Conservation (phyloP, 2,329 filamentous ascomycete species). For the Epichloe uncinata region DNA sequence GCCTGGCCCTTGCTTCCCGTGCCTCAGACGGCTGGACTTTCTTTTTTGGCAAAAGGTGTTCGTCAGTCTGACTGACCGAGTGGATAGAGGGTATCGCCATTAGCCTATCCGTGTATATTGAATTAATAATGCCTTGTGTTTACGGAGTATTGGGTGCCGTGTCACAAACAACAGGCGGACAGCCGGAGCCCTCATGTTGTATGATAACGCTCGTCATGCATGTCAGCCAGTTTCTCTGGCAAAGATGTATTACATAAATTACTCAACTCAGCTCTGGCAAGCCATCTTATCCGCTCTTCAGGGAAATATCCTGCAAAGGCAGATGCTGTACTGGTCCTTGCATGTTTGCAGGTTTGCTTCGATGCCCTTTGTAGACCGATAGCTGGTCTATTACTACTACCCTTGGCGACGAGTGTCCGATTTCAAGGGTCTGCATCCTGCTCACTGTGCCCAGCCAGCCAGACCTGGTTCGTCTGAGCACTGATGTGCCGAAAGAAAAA, state of each 20-base stretch:
- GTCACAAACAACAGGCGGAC: background rate
- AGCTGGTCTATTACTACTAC: background rate
- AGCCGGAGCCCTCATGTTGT: background rate
- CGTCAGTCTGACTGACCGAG: background rate
- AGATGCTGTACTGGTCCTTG: background rate
- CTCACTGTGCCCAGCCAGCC: background rate
- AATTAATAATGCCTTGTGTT: background rate
- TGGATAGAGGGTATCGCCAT: background rate
- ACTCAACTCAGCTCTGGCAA: background rate
- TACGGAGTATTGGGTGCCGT: background rate
- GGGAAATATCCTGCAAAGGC: background rate
- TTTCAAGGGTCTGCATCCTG: background rate
- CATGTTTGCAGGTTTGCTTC: conserved; percentile 4
- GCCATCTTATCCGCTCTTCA: background rate
- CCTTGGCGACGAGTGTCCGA: background rate
- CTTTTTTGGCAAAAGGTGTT: background rate
- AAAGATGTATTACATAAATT: background rate
- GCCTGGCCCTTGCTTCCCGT: background rate
- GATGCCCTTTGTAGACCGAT: background rate
- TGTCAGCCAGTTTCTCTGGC: background rate
- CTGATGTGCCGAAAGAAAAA: background rate
- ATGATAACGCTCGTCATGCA: background rate
- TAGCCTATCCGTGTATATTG: background rate
- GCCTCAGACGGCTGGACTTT: background rate
- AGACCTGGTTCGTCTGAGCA: background rate